phyloP scores from a whole-genome alignment of 768 basidiomycete genomes.

The Austroboletus festivus region DNA sequence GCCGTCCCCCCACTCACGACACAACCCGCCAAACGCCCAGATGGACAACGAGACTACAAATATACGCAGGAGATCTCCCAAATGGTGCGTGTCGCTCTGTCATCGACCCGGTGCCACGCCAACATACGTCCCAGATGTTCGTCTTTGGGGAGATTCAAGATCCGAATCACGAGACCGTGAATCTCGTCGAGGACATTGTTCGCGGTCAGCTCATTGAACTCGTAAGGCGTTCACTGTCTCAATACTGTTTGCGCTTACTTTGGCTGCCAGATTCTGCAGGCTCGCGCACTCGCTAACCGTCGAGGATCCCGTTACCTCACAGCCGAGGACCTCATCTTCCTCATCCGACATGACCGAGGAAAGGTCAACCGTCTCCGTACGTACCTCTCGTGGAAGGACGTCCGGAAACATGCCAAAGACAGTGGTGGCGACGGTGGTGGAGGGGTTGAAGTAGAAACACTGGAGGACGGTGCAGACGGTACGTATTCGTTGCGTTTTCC shows the following conservation, averaged over 20 bases:
- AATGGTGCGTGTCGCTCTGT: constrained; percentile 56
- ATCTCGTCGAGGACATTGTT: constrained; percentile 94
- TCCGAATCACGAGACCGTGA: constrained; percentile 81
- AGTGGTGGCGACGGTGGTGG: constrained; percentile 78
- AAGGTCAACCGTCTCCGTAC: constrained; percentile 92
- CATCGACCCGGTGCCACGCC: too few species aligned
- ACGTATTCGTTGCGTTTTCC: constrained; percentile 10
- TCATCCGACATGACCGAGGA: constrained; percentile 89
- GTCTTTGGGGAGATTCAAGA: constrained; percentile 96
- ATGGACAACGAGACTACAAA: constrained; percentile 65
- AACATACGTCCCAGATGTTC: constrained; percentile 66
- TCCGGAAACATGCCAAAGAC: constrained; percentile 92
- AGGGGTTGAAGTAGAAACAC: constrained; percentile 75
- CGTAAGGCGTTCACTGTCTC: constrained; percentile 42
- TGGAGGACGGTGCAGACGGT: constrained; percentile 86
- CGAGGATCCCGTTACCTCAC: constrained; percentile 83
- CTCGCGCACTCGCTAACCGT: constrained; percentile 75
- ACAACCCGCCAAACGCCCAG: constrained; percentile 16
- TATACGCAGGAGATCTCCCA: constrained; percentile 91
- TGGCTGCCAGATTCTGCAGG: constrained; percentile 72
- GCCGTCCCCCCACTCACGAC: constrained; percentile 4
- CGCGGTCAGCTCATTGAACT: constrained; percentile 88
- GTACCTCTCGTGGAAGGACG: constrained; percentile 96
- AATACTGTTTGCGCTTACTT: not conserved
- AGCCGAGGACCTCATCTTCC: constrained; percentile 94